A percentile compares a stretch with the other conserved stretches of the same genome.
phyloP scores from a whole-genome alignment of 2,329 filamentous ascomycete genomes.

The Camillea tinctor region DNA sequence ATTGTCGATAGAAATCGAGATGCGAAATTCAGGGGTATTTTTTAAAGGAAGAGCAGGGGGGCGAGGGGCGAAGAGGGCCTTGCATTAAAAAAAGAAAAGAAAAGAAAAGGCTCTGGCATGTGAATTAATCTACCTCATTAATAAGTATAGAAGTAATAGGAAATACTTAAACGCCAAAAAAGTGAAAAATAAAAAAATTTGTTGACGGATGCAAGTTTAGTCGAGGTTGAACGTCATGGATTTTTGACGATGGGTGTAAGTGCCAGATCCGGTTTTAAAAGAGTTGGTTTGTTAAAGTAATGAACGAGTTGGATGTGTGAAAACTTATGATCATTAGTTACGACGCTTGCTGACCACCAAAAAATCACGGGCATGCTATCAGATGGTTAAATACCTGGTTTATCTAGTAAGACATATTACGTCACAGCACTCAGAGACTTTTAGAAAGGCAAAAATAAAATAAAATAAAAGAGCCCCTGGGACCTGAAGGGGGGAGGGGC shows the following conservation, averaged over 20 bases:
- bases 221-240: neutral
- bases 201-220: neutral
- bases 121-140: too few relatives aligned
- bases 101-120: neutral
- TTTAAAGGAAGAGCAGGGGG: neutral
- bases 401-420: neutral
- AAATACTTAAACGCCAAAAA: too few relatives aligned
- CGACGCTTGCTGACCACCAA: neutral
- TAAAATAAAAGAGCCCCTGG: too few relatives aligned
- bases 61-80: too few relatives aligned
- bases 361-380: neutral
- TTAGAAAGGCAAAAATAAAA: too few relatives aligned
- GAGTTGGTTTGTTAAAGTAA: neutral
- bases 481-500: too few relatives aligned
- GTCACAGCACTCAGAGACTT: neutral
- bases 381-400: neutral
- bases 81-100: neutral
- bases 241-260: neutral
- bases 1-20: neutral
- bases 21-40: neutral
- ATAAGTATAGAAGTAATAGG: too few relatives aligned
- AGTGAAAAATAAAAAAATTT: too few relatives aligned
- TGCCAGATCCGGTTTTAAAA: neutral
- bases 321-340: neutral
- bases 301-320: neutral